These are phyloP conservation scores for Erodium chrysanthum DNA, from an alignment of 441 rosid genomes.

Conservation along the genomic window DNA sequence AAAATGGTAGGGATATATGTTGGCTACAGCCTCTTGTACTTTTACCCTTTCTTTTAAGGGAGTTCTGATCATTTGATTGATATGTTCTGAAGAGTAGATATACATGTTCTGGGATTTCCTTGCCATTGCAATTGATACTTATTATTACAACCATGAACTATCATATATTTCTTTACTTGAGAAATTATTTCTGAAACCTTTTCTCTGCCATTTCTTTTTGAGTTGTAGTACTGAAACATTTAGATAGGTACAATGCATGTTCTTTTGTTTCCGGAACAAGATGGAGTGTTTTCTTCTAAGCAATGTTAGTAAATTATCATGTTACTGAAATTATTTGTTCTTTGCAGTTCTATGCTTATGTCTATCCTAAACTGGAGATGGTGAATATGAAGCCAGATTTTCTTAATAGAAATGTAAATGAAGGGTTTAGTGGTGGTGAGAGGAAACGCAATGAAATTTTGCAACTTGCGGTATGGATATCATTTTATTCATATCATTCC, in stretches of 20 bases:
- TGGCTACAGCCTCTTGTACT: neutral
- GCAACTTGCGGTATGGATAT: constrained; percentile 69
- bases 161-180: neutral
- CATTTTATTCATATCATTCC: neutral
- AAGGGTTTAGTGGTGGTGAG: constrained; percentile 98
- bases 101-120: neutral
- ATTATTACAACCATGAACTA: neutral
- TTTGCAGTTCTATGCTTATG: constrained; percentile 69
- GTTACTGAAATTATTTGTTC: constrained; percentile 16
- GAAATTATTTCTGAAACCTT: neutral
- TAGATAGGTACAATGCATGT: neutral
- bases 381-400: constrained; percentile 88
- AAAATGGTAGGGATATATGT: neutral
- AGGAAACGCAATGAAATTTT: constrained; percentile 89
- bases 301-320: neutral
- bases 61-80: neutral
- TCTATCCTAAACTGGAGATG: constrained; percentile 64
- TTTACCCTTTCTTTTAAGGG: neutral
- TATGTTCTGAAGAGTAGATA: neutral
- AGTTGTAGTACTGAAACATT: neutral
- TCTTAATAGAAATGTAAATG: constrained; percentile 91
- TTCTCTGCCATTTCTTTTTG: neutral
- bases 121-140: neutral
- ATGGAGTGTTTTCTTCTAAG: neutral
- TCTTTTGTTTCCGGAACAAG: neutral